These are phyloP conservation scores for Xylaria venustula DNA, from an alignment of 495 filamentous ascomycete species.

Conservation along the genomic window DNA sequence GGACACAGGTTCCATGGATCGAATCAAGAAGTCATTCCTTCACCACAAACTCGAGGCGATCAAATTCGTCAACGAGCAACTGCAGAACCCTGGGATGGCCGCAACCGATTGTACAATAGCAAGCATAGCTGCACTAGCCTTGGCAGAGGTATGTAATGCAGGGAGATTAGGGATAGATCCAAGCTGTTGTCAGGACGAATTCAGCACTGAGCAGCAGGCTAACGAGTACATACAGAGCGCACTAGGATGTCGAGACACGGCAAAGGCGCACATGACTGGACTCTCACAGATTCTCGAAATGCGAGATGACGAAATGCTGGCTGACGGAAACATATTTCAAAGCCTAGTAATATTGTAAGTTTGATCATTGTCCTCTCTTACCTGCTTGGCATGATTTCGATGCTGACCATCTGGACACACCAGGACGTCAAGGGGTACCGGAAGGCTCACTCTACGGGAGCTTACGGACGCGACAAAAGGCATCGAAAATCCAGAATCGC, in stretches of 20 bases:
- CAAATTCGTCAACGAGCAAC: constrained; percentile 19
- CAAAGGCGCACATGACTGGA: constrained; percentile 15
- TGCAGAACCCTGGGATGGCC: constrained; percentile 11
- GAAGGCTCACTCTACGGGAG: constrained; percentile 14
- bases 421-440: constrained; percentile 14
- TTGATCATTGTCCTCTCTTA: not conserved
- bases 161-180: not conserved
- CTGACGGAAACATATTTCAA: constrained; percentile 17
- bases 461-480: constrained; percentile 9
- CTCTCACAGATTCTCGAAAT: constrained; percentile 15
- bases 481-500: constrained; percentile 17
- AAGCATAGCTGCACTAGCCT: constrained; percentile 13
- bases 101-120: constrained; percentile 14
- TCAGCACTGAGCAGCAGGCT: not conserved
- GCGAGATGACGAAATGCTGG: constrained; percentile 16
- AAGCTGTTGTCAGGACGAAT: not conserved
- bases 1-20: constrained; percentile 16
- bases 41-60: constrained; percentile 28
- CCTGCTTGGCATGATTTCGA: not conserved
- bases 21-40: constrained; percentile 20
- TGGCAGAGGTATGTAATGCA: constrained; percentile 8
- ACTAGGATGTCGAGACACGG: constrained; percentile 15
- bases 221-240: constrained; percentile 9
- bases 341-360: constrained; percentile 15
- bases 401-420: not conserved